Base-by-base conservation (phyloP, 2,329 filamentous ascomycete genomes). In the Penicillium nordicum region DNA sequence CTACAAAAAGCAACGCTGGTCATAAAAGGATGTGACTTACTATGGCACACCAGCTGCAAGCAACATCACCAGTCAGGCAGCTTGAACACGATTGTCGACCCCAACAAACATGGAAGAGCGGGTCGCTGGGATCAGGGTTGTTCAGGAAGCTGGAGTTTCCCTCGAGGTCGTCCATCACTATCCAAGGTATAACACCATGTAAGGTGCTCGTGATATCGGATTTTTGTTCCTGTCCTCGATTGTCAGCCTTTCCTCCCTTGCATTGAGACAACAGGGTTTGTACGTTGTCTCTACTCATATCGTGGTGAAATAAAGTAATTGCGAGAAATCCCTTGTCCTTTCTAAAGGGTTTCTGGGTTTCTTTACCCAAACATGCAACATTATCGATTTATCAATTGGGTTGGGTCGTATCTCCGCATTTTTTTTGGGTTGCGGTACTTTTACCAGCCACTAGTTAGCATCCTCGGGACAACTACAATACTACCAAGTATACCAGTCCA, bases 11-110 rank as follows among this genome's bases (percentile, higher is more conserved):
- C 12, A 4, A 14, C 6, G 16, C 10, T 18, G 7, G 16, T 41
- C 12, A 43, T n/a, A 50, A 46, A 4, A 37, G 32, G 46, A 43
- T 38, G 23, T 65, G 63, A 59, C 63, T 25, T 74, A 75, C 73
- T 55, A 68, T 68, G 21, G 72, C 62, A 50, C 73, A 76, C 73
- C 73, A 75, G 45, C 71, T 75, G 62, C 73, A 76, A 8, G 63
- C 57, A 8, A 63, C 59, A 53, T 68, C 66, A 2, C 69, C 67
- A n/a, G 64, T 55, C 45, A 75, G 53, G 56, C 73, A 76, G 25
- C 59, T 57, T 11, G 63, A 61, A 57, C 73, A 76, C 1, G 70
- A 70, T 53, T 76, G 73, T 36, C 69, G 61, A 5, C 69, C 61
- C 73, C 73, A 75, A 57, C 73, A 75, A 34, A 68, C 38, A 46